Evolutionary conservation across 2,329 filamentous ascomycete genomes (phyloP).

Genomic region (Aspergillus carbonarius): DNA sequence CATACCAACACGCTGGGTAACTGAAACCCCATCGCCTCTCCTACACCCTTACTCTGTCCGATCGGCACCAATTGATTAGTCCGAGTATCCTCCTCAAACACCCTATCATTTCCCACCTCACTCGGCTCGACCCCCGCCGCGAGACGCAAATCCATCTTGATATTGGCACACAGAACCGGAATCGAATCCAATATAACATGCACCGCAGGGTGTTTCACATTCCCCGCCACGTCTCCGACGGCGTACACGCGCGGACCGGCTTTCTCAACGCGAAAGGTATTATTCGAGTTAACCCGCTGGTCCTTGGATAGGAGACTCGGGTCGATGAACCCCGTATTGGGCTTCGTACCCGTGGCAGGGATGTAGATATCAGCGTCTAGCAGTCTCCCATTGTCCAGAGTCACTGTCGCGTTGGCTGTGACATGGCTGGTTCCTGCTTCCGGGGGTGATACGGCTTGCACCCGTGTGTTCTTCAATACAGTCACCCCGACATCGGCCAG

Average conservation of each 20-base stretch:
- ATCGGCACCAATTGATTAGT: conserved; percentile 52
- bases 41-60: conserved; percentile 47
- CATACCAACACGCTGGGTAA: conserved; percentile 50
- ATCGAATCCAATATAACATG: conserved; percentile 45
- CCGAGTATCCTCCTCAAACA: conserved; percentile 45
- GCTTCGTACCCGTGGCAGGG: conserved; percentile 43
- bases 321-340: conserved; percentile 45
- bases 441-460: conserved; percentile 35
- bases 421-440: conserved; percentile 30
- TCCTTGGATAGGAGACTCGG: conserved; percentile 31
- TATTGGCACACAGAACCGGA: conserved; percentile 48
- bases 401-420: conserved; percentile 33
- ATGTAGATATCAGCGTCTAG: conserved; percentile 52
- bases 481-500: conserved; percentile 50
- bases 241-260: conserved; percentile 46
- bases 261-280: conserved; percentile 40
- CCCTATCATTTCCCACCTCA: conserved; percentile 25
- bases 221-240: conserved; percentile 47
- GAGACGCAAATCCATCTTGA: conserved; percentile 49
- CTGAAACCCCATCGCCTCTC: conserved; percentile 44
- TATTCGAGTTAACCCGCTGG: conserved; percentile 42
- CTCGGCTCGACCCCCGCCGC: conserved; percentile 28
- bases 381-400: conserved; percentile 41
- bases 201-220: conserved; percentile 40
- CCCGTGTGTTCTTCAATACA: conserved; percentile 44